These are phyloP conservation scores for Populus alba DNA, from an alignment of 345 rosid species.

Conservation along the genomic window DNA sequence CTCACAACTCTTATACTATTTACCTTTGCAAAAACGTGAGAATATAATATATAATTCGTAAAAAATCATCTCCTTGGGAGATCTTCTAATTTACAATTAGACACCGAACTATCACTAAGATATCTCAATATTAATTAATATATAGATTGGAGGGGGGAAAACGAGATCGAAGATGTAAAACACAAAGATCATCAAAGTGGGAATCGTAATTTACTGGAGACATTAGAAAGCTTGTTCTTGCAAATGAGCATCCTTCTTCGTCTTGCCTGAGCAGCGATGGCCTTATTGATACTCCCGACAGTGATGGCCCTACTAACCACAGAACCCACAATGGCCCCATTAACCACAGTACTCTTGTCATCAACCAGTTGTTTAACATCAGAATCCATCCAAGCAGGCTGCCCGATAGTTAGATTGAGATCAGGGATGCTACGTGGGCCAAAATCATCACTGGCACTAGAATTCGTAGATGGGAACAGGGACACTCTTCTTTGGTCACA, in stretches of 20 bases:
- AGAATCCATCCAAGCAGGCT: slow-evolving; percentile 9
- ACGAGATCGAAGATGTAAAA: background rate
- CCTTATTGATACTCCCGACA: slow-evolving; percentile 4
- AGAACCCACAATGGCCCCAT: background rate
- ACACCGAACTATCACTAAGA: background rate
- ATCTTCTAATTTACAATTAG: slow-evolving; percentile 12
- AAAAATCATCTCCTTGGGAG: slow-evolving; percentile 1
- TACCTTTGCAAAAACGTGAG: background rate
- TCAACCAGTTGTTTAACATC: background rate
- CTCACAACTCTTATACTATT: background rate
- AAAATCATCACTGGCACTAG: background rate
- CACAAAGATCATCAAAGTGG: slow-evolving; percentile 6
- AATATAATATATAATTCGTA: background rate
- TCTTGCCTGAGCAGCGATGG: slow-evolving; percentile 37
- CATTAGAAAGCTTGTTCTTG: slow-evolving; percentile 17
- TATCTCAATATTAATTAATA: background rate
- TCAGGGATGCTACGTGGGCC: slow-evolving; percentile 20
- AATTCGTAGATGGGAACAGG: background rate
- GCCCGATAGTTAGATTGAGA: slow-evolving; percentile 24
- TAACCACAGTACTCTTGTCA: background rate
- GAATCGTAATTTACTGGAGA: slow-evolving; percentile 7
- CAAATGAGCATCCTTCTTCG: slow-evolving; percentile 34
- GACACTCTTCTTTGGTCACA: background rate
- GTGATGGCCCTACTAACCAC: too few species aligned
- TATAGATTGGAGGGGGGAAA: background rate